Evolutionary conservation across 352 stramenopile species (phyloP).

Genomic region (Phytophthora kernoviae): DNA sequence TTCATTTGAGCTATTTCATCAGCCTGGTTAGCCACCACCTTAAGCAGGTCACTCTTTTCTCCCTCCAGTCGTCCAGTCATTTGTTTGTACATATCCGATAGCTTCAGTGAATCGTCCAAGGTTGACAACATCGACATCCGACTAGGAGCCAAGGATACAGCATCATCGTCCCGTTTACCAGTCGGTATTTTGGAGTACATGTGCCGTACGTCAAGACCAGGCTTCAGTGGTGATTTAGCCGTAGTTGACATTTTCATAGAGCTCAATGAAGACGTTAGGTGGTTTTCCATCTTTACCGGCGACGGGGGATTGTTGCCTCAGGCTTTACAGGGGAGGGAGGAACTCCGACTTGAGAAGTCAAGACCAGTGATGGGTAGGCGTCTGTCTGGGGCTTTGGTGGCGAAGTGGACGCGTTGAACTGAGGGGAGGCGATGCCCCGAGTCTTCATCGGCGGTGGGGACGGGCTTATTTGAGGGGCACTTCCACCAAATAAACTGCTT

Average conservation of each 20-base stretch:
- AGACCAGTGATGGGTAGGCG: constrained; percentile 7
- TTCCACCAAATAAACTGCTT: constrained; percentile 43
- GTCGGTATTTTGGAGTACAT: constrained; percentile 22
- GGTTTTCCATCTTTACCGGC: constrained; percentile 19
- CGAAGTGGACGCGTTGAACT: constrained; percentile 1
- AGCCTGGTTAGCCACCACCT: constrained; percentile 67
- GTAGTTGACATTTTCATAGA: constrained; percentile 25
- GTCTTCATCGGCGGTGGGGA: constrained; percentile 11
- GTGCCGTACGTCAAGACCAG: constrained; percentile 25
- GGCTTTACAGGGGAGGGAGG: constrained; percentile 18
- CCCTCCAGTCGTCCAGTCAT: constrained; percentile 75
- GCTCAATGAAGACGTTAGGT: constrained; percentile 16
- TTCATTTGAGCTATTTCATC: constrained; percentile 82
- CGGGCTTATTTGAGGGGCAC: constrained; percentile 5
- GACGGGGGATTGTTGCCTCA: not conserved
- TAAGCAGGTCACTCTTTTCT: constrained; percentile 78
- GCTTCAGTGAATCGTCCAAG: constrained; percentile 59
- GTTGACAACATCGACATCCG: constrained; percentile 50
- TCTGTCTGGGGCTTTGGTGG: constrained; percentile 19
- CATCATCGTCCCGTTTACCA: constrained; percentile 37
- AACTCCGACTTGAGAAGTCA: constrained; percentile 17
- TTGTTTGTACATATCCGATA: constrained; percentile 87
- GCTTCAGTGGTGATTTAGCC: constrained; percentile 27
- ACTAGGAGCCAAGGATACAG: constrained; percentile 33
- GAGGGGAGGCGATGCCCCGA: constrained; percentile 1